phyloP scores from a whole-genome alignment of 2,329 filamentous ascomycete genomes.

The Hypoxylon sp. region DNA sequence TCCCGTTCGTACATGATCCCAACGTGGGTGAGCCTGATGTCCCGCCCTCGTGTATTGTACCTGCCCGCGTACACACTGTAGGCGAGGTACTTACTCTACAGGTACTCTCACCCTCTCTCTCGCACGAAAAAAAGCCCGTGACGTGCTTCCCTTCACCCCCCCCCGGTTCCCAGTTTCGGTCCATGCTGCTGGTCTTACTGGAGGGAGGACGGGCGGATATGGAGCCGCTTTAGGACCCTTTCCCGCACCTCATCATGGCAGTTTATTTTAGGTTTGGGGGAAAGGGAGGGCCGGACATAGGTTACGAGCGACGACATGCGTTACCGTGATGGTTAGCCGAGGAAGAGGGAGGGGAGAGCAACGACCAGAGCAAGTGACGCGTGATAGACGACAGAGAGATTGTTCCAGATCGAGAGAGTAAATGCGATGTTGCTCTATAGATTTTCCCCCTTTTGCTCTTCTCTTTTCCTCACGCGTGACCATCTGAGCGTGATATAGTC shows the following conservation, averaged over 20 bases:
- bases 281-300: neutral
- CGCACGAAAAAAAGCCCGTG: too few relatives aligned
- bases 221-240: constrained; percentile 17
- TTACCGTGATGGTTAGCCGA: neutral
- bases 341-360: neutral
- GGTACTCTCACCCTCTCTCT: too few relatives aligned
- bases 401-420: neutral
- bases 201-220: constrained; percentile 15
- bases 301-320: neutral
- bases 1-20: constrained; percentile 29
- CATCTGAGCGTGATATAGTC: constrained; percentile 21
- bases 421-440: constrained; percentile 7
- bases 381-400: neutral
- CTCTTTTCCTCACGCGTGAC: constrained; percentile 14
- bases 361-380: neutral
- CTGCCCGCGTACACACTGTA: neutral
- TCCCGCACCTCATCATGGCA: constrained; percentile 15
- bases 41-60: neutral
- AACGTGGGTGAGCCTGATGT: constrained; percentile 16
- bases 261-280: neutral
- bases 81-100: constrained; percentile 1
- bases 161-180: constrained; percentile 18
- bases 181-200: constrained; percentile 10
- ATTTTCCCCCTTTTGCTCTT: neutral
- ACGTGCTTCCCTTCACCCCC: too few relatives aligned